Conservation (phyloP, 2,329 filamentous ascomycete genomes). For the Diaporthe amygdali region DNA sequence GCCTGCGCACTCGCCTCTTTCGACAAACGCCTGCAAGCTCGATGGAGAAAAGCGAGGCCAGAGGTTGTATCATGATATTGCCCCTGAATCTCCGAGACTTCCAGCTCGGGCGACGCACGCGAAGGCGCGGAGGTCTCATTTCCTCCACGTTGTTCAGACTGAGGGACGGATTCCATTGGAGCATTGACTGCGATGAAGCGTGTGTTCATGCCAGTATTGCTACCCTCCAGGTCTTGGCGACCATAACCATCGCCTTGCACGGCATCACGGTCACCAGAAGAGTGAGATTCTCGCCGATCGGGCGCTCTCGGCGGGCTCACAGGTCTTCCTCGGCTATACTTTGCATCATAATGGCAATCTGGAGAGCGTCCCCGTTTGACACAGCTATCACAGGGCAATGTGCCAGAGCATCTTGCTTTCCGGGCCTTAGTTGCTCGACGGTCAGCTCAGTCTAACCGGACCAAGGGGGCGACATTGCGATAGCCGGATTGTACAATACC, state of each 20-base stretch:
- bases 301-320: slow-evolving; percentile 38
- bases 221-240: background rate
- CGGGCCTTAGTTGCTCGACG: slow-evolving; percentile 30
- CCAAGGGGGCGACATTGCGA: background rate
- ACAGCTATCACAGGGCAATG: slow-evolving; percentile 40
- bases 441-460: background rate
- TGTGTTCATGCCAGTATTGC: background rate
- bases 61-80: slow-evolving; percentile 63
- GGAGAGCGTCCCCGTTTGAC: slow-evolving; percentile 30
- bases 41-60: slow-evolving; percentile 56
- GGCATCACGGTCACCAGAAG: background rate
- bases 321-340: slow-evolving; percentile 42
- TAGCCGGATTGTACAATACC: background rate
- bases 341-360: slow-evolving; percentile 41
- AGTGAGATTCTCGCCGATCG: background rate
- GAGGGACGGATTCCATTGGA: background rate
- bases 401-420: slow-evolving; percentile 44
- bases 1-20: background rate
- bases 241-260: background rate
- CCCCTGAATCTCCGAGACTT: slow-evolving; percentile 48
- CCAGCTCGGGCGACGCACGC: slow-evolving; percentile 36
- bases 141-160: background rate
- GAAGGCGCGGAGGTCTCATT: slow-evolving; percentile 24
- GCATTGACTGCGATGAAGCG: background rate
- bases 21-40: background rate